Percentiles rank a stretch among this genome's conserved stretches.
These are phyloP conservation scores for Agaricus subrufescens DNA, from an alignment of 768 basidiomycete genomes.

Conservation along the genomic window DNA sequence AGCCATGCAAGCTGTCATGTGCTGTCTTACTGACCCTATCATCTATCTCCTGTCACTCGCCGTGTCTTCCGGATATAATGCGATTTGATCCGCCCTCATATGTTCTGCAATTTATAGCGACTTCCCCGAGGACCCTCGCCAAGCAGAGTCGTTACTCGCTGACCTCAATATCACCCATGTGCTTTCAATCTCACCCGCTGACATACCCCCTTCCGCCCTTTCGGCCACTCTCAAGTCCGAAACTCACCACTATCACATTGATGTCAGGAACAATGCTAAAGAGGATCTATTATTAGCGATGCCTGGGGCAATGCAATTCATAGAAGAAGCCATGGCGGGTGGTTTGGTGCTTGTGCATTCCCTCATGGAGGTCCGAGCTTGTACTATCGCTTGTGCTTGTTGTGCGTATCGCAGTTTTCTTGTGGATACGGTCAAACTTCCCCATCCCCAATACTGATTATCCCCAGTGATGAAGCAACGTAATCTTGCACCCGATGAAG, in stretches of 20 bases:
- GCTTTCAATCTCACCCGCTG: slow-evolving; percentile 51
- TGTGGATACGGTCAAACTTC: neutral
- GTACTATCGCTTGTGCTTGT: slow-evolving; percentile 48
- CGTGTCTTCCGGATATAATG: neutral
- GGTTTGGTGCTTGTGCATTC: slow-evolving; percentile 53
- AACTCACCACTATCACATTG: slow-evolving; percentile 33
- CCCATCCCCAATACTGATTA: neutral
- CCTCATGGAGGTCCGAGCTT: slow-evolving; percentile 48
- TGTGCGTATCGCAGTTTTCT: slow-evolving; percentile 29
- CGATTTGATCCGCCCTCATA: neutral
- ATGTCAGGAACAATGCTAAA: slow-evolving; percentile 31
- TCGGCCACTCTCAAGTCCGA: slow-evolving; percentile 23
- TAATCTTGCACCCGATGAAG: slow-evolving; percentile 32
- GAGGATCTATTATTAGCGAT: slow-evolving; percentile 42
- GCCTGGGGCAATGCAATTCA: slow-evolving; percentile 39
- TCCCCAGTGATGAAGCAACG: slow-evolving; percentile 43
- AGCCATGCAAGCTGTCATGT: neutral
- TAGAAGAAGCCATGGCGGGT: slow-evolving; percentile 35
- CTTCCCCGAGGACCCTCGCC: slow-evolving; percentile 48
- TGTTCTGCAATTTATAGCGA: slow-evolving; percentile 29
- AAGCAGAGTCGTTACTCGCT: slow-evolving; percentile 44
- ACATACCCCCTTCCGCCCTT: slow-evolving; percentile 26
- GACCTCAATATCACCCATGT: slow-evolving; percentile 52
- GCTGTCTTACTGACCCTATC: neutral
- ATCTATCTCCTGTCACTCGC: neutral